phyloP scores from a whole-genome alignment of 441 rosid genomes.

The Sinapis alba region DNA sequence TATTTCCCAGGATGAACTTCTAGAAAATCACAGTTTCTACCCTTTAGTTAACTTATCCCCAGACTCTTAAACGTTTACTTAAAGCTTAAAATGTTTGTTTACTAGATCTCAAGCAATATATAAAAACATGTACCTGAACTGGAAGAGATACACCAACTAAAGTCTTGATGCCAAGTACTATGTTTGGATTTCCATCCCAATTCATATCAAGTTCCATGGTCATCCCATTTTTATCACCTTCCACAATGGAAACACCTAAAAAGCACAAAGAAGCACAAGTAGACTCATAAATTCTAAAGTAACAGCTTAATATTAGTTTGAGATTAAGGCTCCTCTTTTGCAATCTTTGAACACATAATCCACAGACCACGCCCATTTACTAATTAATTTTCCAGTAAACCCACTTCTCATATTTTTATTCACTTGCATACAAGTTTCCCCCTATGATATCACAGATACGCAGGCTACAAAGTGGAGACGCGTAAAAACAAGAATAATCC shows the following conservation, averaged over 20 bases:
- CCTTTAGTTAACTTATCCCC: background rate
- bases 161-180: constrained; percentile 68
- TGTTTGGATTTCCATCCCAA: constrained; percentile 79
- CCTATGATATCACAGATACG: constrained; percentile 1
- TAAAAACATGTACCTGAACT: constrained; percentile 53
- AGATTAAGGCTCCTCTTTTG: background rate
- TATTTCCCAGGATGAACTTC: background rate
- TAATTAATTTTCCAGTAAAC: background rate
- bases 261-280: constrained; percentile 21
- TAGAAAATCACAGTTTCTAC: background rate
- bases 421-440: background rate
- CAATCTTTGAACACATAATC: background rate
- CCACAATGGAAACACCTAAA: constrained; percentile 62
- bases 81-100: background rate
- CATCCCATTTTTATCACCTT: constrained; percentile 52
- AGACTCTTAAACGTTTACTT: background rate
- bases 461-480: background rate
- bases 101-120: background rate
- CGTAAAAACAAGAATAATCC: background rate
- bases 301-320: no score
- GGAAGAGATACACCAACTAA: constrained; percentile 70
- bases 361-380: background rate
- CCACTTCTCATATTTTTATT: background rate
- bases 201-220: constrained; percentile 79
- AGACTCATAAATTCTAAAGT: constrained; percentile 19